Conservation (phyloP, 129 eudicot species). For the Flaveria brownii region DNA sequence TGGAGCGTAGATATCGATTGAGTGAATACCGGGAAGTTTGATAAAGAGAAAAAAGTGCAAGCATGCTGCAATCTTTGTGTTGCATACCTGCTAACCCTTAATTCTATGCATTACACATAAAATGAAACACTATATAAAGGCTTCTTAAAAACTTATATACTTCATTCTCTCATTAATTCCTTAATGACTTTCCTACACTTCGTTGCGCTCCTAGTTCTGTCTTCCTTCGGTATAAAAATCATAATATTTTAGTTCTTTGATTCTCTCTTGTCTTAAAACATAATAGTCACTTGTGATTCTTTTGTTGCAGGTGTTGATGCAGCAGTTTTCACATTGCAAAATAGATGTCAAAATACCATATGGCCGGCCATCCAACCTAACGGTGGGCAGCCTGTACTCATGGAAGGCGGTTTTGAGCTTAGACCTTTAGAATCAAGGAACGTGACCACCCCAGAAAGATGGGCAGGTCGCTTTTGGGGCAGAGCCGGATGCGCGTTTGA, state of each 20-base stretch:
- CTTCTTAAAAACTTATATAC: background rate
- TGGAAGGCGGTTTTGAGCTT: constrained; percentile 59
- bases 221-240: constrained; percentile 31
- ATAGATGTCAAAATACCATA: constrained; percentile 49
- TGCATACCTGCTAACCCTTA: constrained; percentile 11
- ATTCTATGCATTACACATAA: background rate
- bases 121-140: constrained; percentile 11
- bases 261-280: background rate
- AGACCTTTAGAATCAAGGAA: constrained; percentile 21
- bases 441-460: constrained; percentile 50
- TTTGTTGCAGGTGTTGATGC: constrained; percentile 49
- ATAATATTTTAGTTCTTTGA: background rate
- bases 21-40: background rate
- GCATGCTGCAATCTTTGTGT: constrained; percentile 33
- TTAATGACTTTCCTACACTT: constrained; percentile 27
- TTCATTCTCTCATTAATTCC: background rate
- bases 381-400: constrained; percentile 45
- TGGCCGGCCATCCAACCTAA: constrained; percentile 68
- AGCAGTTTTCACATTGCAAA: constrained; percentile 57
- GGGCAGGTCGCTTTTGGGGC: constrained; percentile 82
- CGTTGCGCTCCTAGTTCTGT: constrained; percentile 10
- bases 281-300: background rate
- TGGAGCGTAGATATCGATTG: background rate
- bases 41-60: background rate
- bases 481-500: constrained; percentile 53